Evolutionary conservation across 2,329 filamentous ascomycete genomes (phyloP).

Genomic region (Mollisiaceae sp.): DNA sequence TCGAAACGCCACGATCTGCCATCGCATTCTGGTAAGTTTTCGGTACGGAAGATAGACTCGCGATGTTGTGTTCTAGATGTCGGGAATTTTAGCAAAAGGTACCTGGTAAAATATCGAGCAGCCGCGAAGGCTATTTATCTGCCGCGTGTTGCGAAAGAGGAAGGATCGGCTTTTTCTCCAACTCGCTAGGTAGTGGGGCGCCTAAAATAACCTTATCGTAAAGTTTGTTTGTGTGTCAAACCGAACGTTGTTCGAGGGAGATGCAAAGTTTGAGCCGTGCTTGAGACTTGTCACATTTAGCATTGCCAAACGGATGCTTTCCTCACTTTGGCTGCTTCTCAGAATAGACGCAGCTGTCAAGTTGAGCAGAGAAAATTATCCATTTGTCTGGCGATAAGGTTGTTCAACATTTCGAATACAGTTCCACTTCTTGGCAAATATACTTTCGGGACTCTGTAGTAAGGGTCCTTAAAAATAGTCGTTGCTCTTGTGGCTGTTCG

Average conservation of each 20-base stretch:
- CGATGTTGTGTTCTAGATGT: background rate
- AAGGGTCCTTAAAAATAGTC: too few relatives aligned
- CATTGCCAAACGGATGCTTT: too few relatives aligned
- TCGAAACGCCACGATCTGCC: conserved; percentile 5
- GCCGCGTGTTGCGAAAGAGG: background rate
- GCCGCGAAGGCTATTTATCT: background rate
- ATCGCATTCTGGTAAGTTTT: background rate
- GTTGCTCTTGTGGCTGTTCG: too few relatives aligned
- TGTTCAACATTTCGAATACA: too few relatives aligned
- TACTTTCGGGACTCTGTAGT: too few relatives aligned
- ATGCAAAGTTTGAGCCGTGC: background rate
- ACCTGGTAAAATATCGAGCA: background rate
- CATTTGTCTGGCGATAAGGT: too few relatives aligned
- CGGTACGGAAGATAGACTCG: background rate
- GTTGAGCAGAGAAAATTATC: too few relatives aligned
- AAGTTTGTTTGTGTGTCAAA: conserved; percentile 4
- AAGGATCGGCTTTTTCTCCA: background rate
- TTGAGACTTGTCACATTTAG: background rate
- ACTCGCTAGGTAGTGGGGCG: background rate
- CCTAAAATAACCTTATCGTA: conserved; percentile 5
- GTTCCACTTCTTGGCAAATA: too few relatives aligned
- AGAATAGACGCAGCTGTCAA: too few relatives aligned
- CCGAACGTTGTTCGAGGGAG: background rate
- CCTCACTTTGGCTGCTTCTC: too few relatives aligned
- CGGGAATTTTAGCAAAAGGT: background rate